Base-by-base conservation (phyloP, 2,329 filamentous ascomycete species). In the Neofusicoccum laricinum region DNA sequence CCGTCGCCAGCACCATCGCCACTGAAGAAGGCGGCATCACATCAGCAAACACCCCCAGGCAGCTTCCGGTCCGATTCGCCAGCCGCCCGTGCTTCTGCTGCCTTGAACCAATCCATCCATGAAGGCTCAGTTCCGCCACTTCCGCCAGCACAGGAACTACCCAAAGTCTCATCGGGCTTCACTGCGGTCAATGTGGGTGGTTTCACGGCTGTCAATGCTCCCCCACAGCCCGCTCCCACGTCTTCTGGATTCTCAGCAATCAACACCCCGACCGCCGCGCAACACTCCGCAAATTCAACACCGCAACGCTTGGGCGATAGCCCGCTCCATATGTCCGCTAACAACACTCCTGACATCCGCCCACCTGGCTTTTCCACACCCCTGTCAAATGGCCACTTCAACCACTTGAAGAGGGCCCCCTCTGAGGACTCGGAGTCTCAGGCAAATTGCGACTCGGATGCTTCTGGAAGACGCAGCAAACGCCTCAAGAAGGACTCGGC, bases 401-500 rank as follows among this genome's bases (percentile, higher is more conserved):
- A 86, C 64, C 81, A 86, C 2, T 78, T 95, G 61, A 97, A 97
- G 80, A 87, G 94, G 64, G 90, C 92, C 65, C 81, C 92, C 11
- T 79, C 77, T 32, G 77, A 77, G 63, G 79, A 81, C 12, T 70
- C 72, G 5, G 79, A 82, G 15, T 90, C 92, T 57, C 82, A 81
- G 69, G 86, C 86, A 51, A 84, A 81, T 67, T 92, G 90, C 41
- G 80, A 82, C 45, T 71, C 73, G 2, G 80, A 81, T 59, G 78
- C 81, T 64, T 77, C 77, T 63, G 80, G 79, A 68, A 87, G 95
- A 67, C 88, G 94, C 65, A 97, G 93, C 77, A 99, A 99, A 80
- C 88, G 95, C 48, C 83, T 97, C 12, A 96, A 95, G 77, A 97
- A 96, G 83, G 82, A 86, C 74, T 78, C 78, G 48, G 81, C 84